A percentile compares a stretch with the other conserved stretches of the same genome.
phyloP scores from a whole-genome alignment of 2,329 filamentous ascomycete genomes.

The Paecilomyces sp. region DNA sequence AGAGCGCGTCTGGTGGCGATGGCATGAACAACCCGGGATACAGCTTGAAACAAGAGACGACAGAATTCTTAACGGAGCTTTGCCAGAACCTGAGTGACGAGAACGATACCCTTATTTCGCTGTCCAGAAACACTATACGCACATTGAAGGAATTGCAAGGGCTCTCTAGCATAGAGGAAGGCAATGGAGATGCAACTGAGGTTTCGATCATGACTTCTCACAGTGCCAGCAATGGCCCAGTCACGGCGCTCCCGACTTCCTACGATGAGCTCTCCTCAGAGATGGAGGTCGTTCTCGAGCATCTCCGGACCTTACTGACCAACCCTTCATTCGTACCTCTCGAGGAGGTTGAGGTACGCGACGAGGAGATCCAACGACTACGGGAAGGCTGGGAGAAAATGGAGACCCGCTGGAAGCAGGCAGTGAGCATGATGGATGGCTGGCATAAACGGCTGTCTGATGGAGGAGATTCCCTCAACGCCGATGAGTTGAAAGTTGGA shows the following conservation, averaged over 20 bases:
- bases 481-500: conserved; percentile 36
- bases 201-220: conserved; percentile 14
- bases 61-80: conserved; percentile 78
- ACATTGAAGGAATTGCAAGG: conserved; percentile 59
- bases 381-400: conserved; percentile 87
- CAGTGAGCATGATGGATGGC: conserved; percentile 81
- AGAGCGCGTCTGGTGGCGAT: conserved; percentile 23
- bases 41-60: conserved; percentile 77
- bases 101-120: conserved; percentile 71
- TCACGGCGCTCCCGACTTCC: conserved; percentile 46
- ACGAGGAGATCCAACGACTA: conserved; percentile 80
- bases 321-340: conserved; percentile 95
- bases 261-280: conserved; percentile 65
- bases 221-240: conserved; percentile 17
- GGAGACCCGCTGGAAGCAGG: conserved; percentile 84
- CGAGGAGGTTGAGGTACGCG: conserved; percentile 86
- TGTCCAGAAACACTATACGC: conserved; percentile 64
- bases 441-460: conserved; percentile 73
- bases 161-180: conserved; percentile 25
- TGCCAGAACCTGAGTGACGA: conserved; percentile 82
- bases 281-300: conserved; percentile 69
- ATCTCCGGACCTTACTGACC: conserved; percentile 75
- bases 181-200: conserved; percentile 23
- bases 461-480: conserved; percentile 33
- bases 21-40: conserved; percentile 52